These are phyloP conservation scores for Sphaerosporella brunnea DNA, from an alignment of 495 filamentous ascomycete species.

Conservation along the genomic window DNA sequence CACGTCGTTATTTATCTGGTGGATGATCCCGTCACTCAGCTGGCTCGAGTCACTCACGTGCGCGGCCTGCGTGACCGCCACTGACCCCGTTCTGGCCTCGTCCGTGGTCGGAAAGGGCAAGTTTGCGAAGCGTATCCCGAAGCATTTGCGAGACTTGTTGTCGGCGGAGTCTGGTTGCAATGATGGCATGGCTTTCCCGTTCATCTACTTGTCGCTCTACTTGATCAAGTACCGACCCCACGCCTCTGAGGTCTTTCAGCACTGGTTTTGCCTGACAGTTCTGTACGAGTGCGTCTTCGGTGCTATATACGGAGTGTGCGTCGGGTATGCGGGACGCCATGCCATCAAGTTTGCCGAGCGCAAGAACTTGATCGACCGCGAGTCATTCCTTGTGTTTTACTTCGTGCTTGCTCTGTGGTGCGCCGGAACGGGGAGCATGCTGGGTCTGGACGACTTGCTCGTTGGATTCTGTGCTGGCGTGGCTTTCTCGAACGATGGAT, in stretches of 20 bases:
- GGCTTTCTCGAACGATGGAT: constrained; percentile 96
- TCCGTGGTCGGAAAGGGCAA: constrained; percentile 98
- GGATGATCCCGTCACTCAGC: constrained; percentile 62
- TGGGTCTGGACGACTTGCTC: constrained; percentile 90
- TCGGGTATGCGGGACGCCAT: constrained; percentile 79
- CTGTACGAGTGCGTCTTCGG: constrained; percentile 95
- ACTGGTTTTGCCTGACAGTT: constrained; percentile 84
- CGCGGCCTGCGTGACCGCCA: constrained; percentile 91
- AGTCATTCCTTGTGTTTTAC: constrained; percentile 97
- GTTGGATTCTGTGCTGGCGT: constrained; percentile 91
- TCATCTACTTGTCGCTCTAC: constrained; percentile 84
- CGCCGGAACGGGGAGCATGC: constrained; percentile 77
- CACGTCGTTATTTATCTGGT: constrained; percentile 92
- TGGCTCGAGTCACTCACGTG: constrained; percentile 78
- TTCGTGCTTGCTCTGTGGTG: constrained; percentile 94
- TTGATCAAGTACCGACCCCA: constrained; percentile 61
- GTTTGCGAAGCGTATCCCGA: constrained; percentile 91
- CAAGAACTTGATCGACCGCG: constrained; percentile 74
- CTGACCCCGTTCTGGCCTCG: constrained; percentile 90
- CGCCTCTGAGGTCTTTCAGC: constrained; percentile 48
- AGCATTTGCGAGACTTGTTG: constrained; percentile 85
- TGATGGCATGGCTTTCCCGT: constrained; percentile 99
- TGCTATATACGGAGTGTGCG: constrained; percentile 66
- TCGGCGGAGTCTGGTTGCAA: constrained; percentile 98
- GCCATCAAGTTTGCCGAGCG: constrained; percentile 80